Evolutionary conservation across 1,284 basidiomycete genomes (phyloP).

Genomic region (Limonomyces culmigenus): DNA sequence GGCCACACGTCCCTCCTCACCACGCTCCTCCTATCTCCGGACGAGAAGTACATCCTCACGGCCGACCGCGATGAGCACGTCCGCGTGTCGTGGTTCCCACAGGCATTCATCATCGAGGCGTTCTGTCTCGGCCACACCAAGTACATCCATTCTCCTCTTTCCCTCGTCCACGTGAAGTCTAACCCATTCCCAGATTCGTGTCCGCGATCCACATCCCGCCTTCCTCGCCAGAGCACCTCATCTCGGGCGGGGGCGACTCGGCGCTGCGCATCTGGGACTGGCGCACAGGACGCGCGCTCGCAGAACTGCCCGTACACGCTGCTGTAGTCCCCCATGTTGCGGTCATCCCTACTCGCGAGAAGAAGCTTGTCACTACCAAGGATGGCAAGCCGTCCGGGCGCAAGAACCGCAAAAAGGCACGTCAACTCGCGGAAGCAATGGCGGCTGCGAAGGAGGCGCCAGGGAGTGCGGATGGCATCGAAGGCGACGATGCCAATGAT

Average conservation of each 20-base stretch:
- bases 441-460: conserved; percentile 8
- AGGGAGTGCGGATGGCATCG: conserved; percentile 9
- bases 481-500: conserved; percentile 7
- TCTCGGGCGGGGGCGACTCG: conserved; percentile 82
- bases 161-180: conserved; percentile 1
- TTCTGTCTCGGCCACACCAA: conserved; percentile 75
- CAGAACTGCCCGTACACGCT: conserved; percentile 36
- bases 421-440: conserved; percentile 6
- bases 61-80: conserved; percentile 90
- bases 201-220: conserved; percentile 60
- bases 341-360: conserved; percentile 26
- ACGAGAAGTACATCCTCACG: conserved; percentile 65
- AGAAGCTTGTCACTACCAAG: conserved; percentile 19
- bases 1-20: conserved; percentile 82
- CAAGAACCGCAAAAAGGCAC: conserved; percentile 10
- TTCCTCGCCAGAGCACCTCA: conserved; percentile 29
- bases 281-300: conserved; percentile 37
- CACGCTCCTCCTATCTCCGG: conserved; percentile 43
- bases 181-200: conserved; percentile 47
- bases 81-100: conserved; percentile 77
- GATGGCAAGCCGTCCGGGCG: conserved; percentile 14
- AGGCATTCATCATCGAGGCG: conserved; percentile 68
- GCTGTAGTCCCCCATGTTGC: conserved; percentile 44
- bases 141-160: conserved; percentile 20
- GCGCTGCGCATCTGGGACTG: conserved; percentile 70